Conservation (phyloP, 345 rosid species). For the Aethionema arabicum region DNA sequence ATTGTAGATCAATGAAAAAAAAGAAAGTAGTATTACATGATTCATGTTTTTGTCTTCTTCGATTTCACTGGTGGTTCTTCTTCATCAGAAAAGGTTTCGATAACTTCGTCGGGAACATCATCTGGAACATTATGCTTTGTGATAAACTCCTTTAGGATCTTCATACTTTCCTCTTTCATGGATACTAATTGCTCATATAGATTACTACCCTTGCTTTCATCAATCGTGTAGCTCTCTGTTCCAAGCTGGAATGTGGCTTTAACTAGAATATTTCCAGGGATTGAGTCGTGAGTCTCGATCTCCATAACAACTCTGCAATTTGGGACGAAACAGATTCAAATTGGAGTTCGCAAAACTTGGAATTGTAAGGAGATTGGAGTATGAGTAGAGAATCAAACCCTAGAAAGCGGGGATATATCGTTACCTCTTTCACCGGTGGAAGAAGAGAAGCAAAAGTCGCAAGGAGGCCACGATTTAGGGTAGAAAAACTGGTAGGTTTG, state of each 20-base stretch:
- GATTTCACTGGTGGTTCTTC: conserved; percentile 47
- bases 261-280: conserved; percentile 37
- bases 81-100: conserved; percentile 56
- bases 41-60: conserved; percentile 60
- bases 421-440: too few species aligned
- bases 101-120: conserved; percentile 71
- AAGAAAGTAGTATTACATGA: background rate
- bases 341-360: too few species aligned
- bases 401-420: too few species aligned
- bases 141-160: conserved; percentile 70
- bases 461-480: too few species aligned
- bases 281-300: conserved; percentile 35
- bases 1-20: background rate
- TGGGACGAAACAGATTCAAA: background rate
- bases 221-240: conserved; percentile 54
- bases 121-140: conserved; percentile 74
- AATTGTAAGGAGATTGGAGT: too few species aligned
- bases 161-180: conserved; percentile 81
- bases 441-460: too few species aligned
- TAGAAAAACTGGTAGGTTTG: too few species aligned
- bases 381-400: too few species aligned
- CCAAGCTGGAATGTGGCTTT: conserved; percentile 61
- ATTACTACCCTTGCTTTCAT: conserved; percentile 42
- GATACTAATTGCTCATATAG: conserved; percentile 67
- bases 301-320: conserved; percentile 46